These are phyloP conservation scores for Litsea cubeba DNA, from an alignment of 164 flowering plant genomes.

Conservation along the genomic window DNA sequence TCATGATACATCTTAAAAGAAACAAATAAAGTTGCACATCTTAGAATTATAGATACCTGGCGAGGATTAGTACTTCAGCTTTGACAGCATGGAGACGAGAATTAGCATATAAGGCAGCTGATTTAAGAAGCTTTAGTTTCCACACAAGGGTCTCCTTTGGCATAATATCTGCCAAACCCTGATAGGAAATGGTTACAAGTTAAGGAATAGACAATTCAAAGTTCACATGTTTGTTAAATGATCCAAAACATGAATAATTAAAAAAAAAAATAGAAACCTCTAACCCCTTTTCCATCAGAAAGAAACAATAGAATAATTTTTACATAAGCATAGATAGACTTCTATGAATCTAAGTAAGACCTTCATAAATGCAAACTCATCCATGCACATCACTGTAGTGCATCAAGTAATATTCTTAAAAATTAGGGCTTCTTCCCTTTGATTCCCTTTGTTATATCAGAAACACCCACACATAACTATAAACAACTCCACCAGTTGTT, in stretches of 20 bases:
- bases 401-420: too few species aligned
- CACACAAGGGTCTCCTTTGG: conserved; percentile 82
- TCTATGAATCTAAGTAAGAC: background rate
- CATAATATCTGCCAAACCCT: conserved; percentile 72
- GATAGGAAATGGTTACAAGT: conserved; percentile 11
- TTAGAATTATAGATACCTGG: conserved; percentile 46
- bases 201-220: background rate
- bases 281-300: background rate
- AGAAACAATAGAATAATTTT: background rate
- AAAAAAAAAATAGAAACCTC: background rate
- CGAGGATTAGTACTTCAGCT: conserved; percentile 92
- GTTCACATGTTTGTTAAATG: background rate
- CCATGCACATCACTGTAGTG: too few species aligned
- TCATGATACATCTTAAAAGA: too few species aligned
- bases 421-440: too few species aligned
- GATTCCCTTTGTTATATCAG: too few species aligned
- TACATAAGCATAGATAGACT: background rate
- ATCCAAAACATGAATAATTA: background rate
- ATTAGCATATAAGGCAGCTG: conserved; percentile 86
- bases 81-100: conserved; percentile 96
- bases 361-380: too few species aligned
- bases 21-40: background rate
- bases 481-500: too few species aligned
- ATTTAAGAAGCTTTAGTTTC: conserved; percentile 79
- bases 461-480: too few species aligned